These are phyloP conservation scores for Colletotrichum eleusines DNA, from an alignment of 2,329 filamentous ascomycete genomes.

Conservation along the genomic window DNA sequence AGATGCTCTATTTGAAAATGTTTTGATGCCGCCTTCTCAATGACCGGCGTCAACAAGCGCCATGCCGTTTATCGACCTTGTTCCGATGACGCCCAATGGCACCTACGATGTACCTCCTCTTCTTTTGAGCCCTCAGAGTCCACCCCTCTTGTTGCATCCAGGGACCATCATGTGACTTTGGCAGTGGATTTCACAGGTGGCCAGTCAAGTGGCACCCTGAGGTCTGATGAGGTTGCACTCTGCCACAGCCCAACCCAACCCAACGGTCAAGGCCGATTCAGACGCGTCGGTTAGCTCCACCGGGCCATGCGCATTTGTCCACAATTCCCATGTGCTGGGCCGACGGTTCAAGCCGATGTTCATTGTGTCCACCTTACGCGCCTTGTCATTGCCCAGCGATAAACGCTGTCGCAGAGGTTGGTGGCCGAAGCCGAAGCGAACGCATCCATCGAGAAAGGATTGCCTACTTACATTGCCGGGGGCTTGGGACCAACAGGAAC, in stretches of 20 bases:
- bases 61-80: neutral
- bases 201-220: conserved; percentile 15
- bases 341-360: conserved; percentile 38
- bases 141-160: conserved; percentile 2
- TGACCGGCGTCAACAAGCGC: neutral
- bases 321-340: conserved; percentile 34
- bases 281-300: conserved; percentile 22
- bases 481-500: conserved; percentile 34
- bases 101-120: too few relatives aligned
- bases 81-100: neutral
- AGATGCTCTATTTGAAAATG: neutral
- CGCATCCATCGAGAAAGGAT: conserved; percentile 12
- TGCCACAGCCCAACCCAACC: conserved; percentile 36
- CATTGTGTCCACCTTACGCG: conserved; percentile 25
- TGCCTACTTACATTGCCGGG: conserved; percentile 25
- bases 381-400: conserved; percentile 12
- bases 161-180: conserved; percentile 24
- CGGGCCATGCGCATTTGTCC: conserved; percentile 17
- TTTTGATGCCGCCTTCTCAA: neutral
- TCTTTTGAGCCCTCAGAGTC: neutral
- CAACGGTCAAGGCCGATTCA: conserved; percentile 30
- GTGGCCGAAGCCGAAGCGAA: conserved; percentile 16
- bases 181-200: neutral
- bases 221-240: conserved; percentile 33
- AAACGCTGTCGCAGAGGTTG: conserved; percentile 8